Conservation (phyloP, 1,284 basidiomycete genomes). For the Exsudoporus floridanus region DNA sequence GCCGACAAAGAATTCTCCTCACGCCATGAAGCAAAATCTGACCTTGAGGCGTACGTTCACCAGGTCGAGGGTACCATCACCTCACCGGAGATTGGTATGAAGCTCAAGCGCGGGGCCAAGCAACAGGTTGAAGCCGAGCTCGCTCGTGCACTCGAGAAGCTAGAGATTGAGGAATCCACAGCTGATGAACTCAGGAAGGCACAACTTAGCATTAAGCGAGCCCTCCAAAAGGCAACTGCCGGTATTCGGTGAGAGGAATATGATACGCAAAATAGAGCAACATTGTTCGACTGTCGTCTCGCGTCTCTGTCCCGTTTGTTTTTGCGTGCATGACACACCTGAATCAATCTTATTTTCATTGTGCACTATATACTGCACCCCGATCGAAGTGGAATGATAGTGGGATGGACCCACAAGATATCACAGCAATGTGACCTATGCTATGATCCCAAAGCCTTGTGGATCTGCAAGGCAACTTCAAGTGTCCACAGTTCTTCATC, state of each 20-base stretch:
- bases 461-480: conserved; percentile 78
- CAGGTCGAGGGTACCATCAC: conserved; percentile 92
- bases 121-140: conserved; percentile 92
- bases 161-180: conserved; percentile 92
- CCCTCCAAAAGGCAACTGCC: conserved; percentile 93
- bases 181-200: conserved; percentile 93
- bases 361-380: background rate
- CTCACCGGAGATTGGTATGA: conserved; percentile 92
- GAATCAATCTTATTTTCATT: conserved; percentile 13
- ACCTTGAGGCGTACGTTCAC: conserved; percentile 94
- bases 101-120: conserved; percentile 95
- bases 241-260: conserved; percentile 63
- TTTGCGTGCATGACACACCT: conserved; percentile 11
- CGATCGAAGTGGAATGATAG: background rate
- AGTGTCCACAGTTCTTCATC: conserved; percentile 97
- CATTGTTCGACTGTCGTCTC: conserved; percentile 8
- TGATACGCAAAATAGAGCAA: conserved; percentile 19
- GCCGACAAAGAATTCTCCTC: conserved; percentile 97
- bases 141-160: conserved; percentile 92
- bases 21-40: conserved; percentile 93
- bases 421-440: background rate
- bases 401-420: background rate
- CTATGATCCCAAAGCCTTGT: conserved; percentile 54
- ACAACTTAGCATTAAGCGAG: conserved; percentile 89
- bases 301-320: conserved; percentile 8